Percentiles rank a stretch among this genome's conserved stretches.
Conservation (phyloP, 257 asterid species). For the Solanum peruvianum region DNA sequence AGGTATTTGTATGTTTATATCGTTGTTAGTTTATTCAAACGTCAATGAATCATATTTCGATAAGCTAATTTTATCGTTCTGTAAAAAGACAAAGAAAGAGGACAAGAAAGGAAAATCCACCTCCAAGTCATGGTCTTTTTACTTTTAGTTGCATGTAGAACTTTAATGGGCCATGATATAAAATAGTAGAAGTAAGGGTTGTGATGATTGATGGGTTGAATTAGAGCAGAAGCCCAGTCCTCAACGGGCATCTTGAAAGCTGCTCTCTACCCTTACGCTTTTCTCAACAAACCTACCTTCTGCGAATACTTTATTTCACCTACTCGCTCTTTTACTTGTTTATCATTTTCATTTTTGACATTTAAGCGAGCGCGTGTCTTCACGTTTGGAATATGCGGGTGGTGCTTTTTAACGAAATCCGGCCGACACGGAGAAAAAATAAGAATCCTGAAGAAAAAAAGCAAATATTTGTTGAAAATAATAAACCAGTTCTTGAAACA, state of each 20-base stretch:
- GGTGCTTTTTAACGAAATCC: neutral
- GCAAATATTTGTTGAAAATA: neutral
- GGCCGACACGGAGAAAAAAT: conserved; percentile 25
- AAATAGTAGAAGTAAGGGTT: neutral
- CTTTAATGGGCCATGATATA: neutral
- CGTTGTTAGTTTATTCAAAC: neutral
- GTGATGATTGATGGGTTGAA: conserved; percentile 16
- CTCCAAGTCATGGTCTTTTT: neutral
- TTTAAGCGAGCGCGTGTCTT: neutral
- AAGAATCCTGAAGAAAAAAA: neutral
- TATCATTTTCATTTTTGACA: neutral
- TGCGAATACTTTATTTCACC: neutral
- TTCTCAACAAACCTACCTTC: neutral
- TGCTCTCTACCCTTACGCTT: neutral
- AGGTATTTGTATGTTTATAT: neutral
- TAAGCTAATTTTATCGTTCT: neutral
- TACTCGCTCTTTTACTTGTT: neutral
- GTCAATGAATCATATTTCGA: rapidly evolving
- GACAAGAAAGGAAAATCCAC: neutral
- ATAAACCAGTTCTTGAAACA: neutral
- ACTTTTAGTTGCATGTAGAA: neutral
- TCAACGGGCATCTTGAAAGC: conserved; percentile 26
- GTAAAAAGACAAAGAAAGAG: neutral
- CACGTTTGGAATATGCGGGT: neutral
- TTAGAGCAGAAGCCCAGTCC: conserved; percentile 13